phyloP scores from a whole-genome alignment of 2,329 filamentous ascomycete species.

The Aschersonia sp. region DNA sequence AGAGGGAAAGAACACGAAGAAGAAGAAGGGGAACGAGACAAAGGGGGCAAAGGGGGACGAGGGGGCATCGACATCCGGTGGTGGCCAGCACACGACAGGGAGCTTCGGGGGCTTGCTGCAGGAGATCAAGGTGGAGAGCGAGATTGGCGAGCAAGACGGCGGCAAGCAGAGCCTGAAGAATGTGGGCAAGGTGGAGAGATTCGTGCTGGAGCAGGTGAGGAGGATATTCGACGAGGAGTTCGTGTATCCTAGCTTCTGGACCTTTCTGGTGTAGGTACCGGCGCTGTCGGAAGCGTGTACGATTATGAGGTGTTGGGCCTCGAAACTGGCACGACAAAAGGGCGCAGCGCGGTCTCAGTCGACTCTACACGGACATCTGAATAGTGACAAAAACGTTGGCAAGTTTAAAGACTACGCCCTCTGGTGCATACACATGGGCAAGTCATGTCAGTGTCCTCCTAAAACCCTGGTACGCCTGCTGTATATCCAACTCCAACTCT shows the following conservation, averaged over 20 bases:
- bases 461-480: conserved; percentile 87
- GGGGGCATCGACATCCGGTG: too few relatives aligned
- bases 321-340: too few relatives aligned
- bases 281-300: not conserved
- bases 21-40: conserved; percentile 7
- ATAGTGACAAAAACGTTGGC: too few relatives aligned
- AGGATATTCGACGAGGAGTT: conserved; percentile 98
- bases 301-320: not conserved
- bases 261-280: conserved; percentile 59
- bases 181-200: conserved; percentile 95
- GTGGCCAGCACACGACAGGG: conserved; percentile 9
- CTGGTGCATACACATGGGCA: not conserved
- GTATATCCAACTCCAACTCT: conserved; percentile 85
- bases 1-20: conserved; percentile 8
- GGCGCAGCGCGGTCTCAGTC: too few relatives aligned
- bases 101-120: conserved; percentile 64
- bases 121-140: conserved; percentile 91
- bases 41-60: conserved; percentile 5
- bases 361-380: too few relatives aligned
- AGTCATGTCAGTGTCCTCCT: conserved; percentile 56
- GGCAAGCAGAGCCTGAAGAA: conserved; percentile 95
- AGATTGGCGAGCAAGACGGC: conserved; percentile 84
- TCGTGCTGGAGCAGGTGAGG: conserved; percentile 90
- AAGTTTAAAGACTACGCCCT: too few relatives aligned
- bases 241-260: conserved; percentile 97